Percentiles rank a stretch among this genome's conserved stretches.
Evolutionary conservation across 352 stramenopile species (phyloP).

Genomic region (Phytophthora cajani): DNA sequence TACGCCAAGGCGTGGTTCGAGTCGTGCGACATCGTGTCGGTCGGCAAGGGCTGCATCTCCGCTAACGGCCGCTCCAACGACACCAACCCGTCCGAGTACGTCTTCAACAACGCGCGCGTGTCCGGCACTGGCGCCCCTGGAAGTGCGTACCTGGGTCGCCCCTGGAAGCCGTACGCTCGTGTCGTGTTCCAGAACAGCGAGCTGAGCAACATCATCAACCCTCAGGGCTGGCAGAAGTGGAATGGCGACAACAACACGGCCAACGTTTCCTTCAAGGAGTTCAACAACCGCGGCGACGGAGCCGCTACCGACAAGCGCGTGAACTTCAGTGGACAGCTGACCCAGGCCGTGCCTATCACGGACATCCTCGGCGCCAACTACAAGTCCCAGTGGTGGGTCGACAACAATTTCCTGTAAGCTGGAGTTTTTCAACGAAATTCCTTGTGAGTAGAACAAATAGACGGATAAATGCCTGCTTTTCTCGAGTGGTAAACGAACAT

Average conservation of each 20-base stretch:
- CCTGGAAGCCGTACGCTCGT: slow-evolving; percentile 24
- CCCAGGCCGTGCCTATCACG: slow-evolving; percentile 17
- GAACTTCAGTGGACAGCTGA: slow-evolving; percentile 19
- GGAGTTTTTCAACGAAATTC: background rate
- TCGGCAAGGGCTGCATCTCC: slow-evolving; percentile 2
- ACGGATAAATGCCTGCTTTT: too few species aligned
- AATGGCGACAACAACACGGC: slow-evolving; percentile 22
- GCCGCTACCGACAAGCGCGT: slow-evolving; percentile 24
- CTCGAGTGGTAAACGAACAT: too few species aligned
- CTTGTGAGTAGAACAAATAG: background rate
- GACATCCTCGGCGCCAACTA: slow-evolving; percentile 26
- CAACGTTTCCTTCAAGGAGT: slow-evolving; percentile 31
- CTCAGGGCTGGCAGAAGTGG: slow-evolving; percentile 18
- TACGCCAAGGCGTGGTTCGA: too few species aligned
- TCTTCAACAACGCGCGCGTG: slow-evolving; percentile 27
- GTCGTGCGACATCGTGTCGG: too few species aligned
- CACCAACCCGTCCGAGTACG: slow-evolving; percentile 25
- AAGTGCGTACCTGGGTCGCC: slow-evolving; percentile 19
- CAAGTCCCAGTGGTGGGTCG: slow-evolving; percentile 26
- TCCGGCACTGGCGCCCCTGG: slow-evolving; percentile 12
- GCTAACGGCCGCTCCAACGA: slow-evolving; percentile 22
- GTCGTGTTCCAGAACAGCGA: slow-evolving; percentile 30
- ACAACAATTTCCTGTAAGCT: slow-evolving; percentile 22
- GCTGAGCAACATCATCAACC: slow-evolving; percentile 25
- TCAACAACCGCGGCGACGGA: slow-evolving; percentile 18